Base-by-base conservation (phyloP, 2,329 filamentous ascomycete species). In the Periglandula ipomoeae region DNA sequence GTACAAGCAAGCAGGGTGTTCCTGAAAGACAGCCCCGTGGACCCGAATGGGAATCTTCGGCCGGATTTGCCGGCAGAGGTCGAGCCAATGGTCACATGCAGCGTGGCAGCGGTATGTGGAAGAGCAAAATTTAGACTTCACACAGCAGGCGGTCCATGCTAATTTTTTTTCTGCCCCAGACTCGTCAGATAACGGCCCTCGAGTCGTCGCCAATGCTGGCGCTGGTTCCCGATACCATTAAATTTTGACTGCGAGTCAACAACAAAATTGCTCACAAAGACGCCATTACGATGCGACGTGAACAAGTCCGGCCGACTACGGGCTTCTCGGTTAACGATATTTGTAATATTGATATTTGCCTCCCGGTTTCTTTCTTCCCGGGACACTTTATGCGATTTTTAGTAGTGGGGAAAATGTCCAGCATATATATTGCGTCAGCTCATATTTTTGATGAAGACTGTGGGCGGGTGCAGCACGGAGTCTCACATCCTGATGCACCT, bases 21-120 rank as follows among this genome's bases (percentile, higher is more conserved):
- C 78, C 79, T 3, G 80, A 84, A 56, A 71, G 80, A 50, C 80
- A 84, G 64, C 80, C 80, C n/a, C 73, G 79, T 23, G 79, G 78
- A 23, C 80, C 81, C 2, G 77, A 79, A 59, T 83, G 80, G 79
- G 78, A 81, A 60, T 68, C 66, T 40, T 68, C 65, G 26, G 61
- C 61, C 45, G 78, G 78, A 2, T 84, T 83, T 56, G 70, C 65
- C 34, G 66, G 68, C 19, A 76, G 80, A 50, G 66, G 65, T 51
- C 75, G 80, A 44, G 60, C 74, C 47, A 81, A 80, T 56, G 81
- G 81, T 20, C 81, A 84, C 59, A 73, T 75, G 62, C 75, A 79
- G 54, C 73, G 79, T 51, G 74, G 78, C 49, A 84, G 80, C 62
- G 80, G 78, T 79, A 67, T 65, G 75, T 47, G n/a, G n/a, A 13